Conservation (phyloP, 1,284 basidiomycete genomes). For the Thelephora terrestris region DNA sequence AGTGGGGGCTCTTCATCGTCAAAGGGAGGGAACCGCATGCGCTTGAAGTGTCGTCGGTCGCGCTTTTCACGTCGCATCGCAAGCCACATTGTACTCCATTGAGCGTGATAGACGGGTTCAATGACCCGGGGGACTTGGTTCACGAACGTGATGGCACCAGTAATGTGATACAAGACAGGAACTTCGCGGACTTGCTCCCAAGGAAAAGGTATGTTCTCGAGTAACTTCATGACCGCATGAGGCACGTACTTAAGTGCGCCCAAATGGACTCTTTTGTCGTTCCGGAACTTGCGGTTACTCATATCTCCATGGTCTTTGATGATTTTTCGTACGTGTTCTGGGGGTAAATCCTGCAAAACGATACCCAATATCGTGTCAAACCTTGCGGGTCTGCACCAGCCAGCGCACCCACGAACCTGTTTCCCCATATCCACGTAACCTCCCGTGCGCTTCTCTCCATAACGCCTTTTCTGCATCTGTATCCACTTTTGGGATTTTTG, state of each 20-base stretch:
- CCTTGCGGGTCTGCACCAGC: neutral
- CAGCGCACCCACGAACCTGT: slow-evolving; percentile 43
- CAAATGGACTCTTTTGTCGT: slow-evolving; percentile 98
- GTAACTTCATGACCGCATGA: slow-evolving; percentile 97
- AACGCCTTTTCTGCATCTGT: slow-evolving; percentile 86
- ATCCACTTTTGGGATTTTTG: slow-evolving; percentile 92
- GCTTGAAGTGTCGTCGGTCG: slow-evolving; percentile 98
- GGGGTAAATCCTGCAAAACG: slow-evolving; percentile 59
- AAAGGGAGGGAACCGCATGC: slow-evolving; percentile 99
- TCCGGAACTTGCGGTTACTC: slow-evolving; percentile 94
- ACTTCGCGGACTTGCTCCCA: slow-evolving; percentile 99
- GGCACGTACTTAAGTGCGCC: slow-evolving; percentile 99
- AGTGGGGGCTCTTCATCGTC: slow-evolving; percentile 98
- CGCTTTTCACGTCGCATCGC: slow-evolving; percentile 99
- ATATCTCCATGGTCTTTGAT: slow-evolving; percentile 98
- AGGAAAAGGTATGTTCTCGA: slow-evolving; percentile 98
- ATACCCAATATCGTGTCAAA: neutral
- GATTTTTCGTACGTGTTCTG: slow-evolving; percentile 95
- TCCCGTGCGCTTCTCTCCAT: slow-evolving; percentile 81
- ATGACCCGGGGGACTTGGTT: slow-evolving; percentile 97
- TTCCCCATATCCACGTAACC: slow-evolving; percentile 91
- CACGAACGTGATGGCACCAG: slow-evolving; percentile 99
- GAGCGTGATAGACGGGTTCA: slow-evolving; percentile 97
- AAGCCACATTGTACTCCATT: slow-evolving; percentile 99
- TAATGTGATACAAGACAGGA: slow-evolving; percentile 94